A percentile compares a stretch with the other conserved stretches of the same genome.
These are phyloP conservation scores for Saccharomycopsis babjevae DNA, from an alignment of 805 yeast genomes.

Conservation along the genomic window DNA sequence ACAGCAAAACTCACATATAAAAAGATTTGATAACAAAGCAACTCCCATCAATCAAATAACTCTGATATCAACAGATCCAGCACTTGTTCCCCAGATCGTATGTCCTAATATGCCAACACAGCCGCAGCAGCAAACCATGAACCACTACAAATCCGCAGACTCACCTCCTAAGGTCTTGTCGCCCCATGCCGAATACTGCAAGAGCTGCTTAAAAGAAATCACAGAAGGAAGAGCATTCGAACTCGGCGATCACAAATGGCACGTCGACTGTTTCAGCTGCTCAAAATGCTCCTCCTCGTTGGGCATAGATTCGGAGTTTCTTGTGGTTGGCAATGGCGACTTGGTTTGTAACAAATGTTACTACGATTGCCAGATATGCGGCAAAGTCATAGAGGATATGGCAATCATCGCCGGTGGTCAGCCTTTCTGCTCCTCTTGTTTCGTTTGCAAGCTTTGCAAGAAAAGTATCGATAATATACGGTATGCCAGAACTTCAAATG, in stretches of 20 bases:
- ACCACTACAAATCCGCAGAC: not conserved
- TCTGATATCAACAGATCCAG: no score
- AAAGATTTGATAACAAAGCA: no score
- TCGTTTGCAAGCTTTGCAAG: constrained; percentile 82
- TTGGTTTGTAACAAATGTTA: constrained; percentile 86
- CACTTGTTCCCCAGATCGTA: no score
- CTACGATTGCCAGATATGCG: constrained; percentile 80
- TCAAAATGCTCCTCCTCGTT: constrained; percentile 69
- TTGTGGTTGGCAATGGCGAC: constrained; percentile 88
- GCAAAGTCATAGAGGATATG: constrained; percentile 78
- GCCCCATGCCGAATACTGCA: constrained; percentile 22
- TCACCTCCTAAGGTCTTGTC: not conserved
- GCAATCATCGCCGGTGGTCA: constrained; percentile 93
- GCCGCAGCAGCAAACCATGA: not conserved
- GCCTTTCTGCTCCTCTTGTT: constrained; percentile 87
- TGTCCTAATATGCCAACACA: not conserved
- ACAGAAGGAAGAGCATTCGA: constrained; percentile 93
- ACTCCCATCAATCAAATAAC: no score
- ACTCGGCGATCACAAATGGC: constrained; percentile 93
- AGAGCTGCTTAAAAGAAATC: constrained; percentile 43
- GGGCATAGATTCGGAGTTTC: constrained; percentile 81
- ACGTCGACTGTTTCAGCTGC: constrained; percentile 83
- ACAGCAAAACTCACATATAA: no score
- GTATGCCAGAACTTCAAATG: constrained; percentile 89
- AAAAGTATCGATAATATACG: constrained; percentile 76